Base-by-base conservation (phyloP, 768 basidiomycete species). In the Mycena capillaripes region DNA sequence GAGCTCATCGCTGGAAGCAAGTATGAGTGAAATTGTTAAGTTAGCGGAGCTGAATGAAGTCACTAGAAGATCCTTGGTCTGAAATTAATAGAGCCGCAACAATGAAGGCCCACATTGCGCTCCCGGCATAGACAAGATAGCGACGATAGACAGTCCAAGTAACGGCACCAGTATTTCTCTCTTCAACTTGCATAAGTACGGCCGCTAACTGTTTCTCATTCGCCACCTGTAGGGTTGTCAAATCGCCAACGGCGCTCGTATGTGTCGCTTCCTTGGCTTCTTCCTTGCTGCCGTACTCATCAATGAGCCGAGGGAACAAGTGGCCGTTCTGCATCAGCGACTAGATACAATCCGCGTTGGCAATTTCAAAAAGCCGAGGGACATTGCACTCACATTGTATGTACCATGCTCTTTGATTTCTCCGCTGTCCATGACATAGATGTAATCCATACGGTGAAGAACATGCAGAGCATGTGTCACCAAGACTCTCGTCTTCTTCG, bases 321-420 rank as follows among this genome's bases (percentile, higher is more conserved):
- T 74, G 76, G 25, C 86, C 82, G 52, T 81, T 78, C 17, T 81
- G 74, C 76, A 87, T 81, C 21, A 90, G 82, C 10, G 86, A 83
- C 88, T 90, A 50, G 52, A 38, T 25, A 44, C 53, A 53, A n/a
- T 42, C 16, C 66, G 73, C 36, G n/a, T 70, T 7, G 57, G 42
- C 61, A 36, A 55, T 21, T 14, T 27, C 9, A 36, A 36, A 56
- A 16, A 17, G 19, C 3, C 34, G 52, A 46, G 42, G 56, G 21
- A 57, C 23, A 40, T 46, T 9, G 36, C 50, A 78, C 76, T 77
- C 70, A 88, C 90, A 55, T 82, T 65, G 72, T 89, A 93, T 5
- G 89, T 87, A 3, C 92, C 92, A 75, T 90, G 83, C 78, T 92
- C 92, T 5, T 84, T 84, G 50, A 93, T 88, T 11, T 81, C 77